Evolutionary conservation across 306 rosid genomes (phyloP).

Genomic region (Rubus parviflorus): DNA sequence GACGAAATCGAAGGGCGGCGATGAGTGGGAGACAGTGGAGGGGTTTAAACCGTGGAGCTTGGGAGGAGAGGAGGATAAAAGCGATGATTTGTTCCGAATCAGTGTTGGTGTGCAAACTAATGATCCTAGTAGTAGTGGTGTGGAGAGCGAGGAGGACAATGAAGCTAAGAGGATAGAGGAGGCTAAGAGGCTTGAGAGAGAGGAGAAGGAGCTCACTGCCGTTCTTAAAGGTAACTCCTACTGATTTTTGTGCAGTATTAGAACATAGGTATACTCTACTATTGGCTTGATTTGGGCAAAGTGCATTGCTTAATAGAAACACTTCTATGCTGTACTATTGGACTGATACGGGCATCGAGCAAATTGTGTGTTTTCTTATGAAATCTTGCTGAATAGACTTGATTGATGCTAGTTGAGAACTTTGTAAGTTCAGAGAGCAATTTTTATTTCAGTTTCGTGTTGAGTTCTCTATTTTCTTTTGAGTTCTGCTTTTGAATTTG

Average conservation of each 20-base stretch:
- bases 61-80: slow-evolving; percentile 46
- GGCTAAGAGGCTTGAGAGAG: slow-evolving; percentile 47
- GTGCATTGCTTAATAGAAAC: background rate
- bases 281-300: background rate
- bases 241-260: background rate
- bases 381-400: background rate
- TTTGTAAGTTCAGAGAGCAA: background rate
- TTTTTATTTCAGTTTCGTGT: background rate
- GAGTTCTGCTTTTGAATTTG: background rate
- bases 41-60: slow-evolving; percentile 57
- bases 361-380: background rate
- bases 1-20: slow-evolving; percentile 49
- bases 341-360: background rate
- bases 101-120: slow-evolving; percentile 26
- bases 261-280: no score
- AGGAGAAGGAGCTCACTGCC: slow-evolving; percentile 62
- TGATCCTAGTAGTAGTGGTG: slow-evolving; percentile 10
- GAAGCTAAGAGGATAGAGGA: slow-evolving; percentile 40
- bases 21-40: slow-evolving; percentile 35
- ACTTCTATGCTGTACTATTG: no score
- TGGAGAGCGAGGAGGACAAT: slow-evolving; percentile 24
- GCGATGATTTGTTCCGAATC: slow-evolving; percentile 46
- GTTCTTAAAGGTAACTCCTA: slow-evolving; percentile 54
- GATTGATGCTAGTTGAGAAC: background rate
- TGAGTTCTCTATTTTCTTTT: background rate